phyloP scores from a whole-genome alignment of 306 rosid genomes.

The Dalbergia cochinchinensis region DNA sequence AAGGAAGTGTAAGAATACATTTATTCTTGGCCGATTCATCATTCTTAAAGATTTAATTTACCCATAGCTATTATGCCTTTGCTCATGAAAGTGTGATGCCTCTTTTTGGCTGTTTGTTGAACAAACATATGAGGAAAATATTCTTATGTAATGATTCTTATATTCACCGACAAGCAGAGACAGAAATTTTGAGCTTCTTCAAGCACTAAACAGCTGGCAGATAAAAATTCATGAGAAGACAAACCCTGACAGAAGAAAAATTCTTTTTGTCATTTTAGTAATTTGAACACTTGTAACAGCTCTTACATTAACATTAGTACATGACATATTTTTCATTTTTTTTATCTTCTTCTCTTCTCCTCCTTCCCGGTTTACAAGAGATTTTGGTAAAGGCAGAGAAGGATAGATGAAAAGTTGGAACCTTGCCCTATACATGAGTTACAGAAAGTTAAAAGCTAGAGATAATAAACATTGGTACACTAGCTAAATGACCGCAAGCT shows the following conservation, averaged over 20 bases:
- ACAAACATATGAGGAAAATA: neutral
- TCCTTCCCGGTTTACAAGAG: constrained; percentile 39
- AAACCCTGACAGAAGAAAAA: neutral
- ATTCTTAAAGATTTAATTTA: neutral
- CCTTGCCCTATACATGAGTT: constrained; percentile 68
- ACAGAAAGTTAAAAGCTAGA: constrained; percentile 55
- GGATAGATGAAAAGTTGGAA: constrained; percentile 41
- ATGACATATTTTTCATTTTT: constrained; percentile 32
- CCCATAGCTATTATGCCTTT: neutral
- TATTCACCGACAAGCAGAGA: neutral
- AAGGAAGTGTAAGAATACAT: neutral
- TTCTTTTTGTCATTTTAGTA: constrained; percentile 17
- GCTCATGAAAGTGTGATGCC: neutral
- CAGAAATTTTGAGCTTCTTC: neutral
- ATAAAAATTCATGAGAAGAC: neutral
- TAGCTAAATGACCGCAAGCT: constrained; percentile 47
- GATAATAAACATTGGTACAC: constrained; percentile 39
- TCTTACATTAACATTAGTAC: constrained; percentile 46
- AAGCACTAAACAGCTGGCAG: neutral
- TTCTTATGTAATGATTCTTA: neutral
- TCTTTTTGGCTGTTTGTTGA: neutral
- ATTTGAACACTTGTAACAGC: constrained; percentile 33
- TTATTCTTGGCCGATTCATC: constrained; percentile 1
- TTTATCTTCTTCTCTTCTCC: constrained; percentile 30
- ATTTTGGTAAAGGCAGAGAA: constrained; percentile 39